Percentiles rank a stretch among this genome's conserved stretches.
These are phyloP conservation scores for Golubevia sp. DNA, from an alignment of 1,284 basidiomycete genomes.

Conservation along the genomic window DNA sequence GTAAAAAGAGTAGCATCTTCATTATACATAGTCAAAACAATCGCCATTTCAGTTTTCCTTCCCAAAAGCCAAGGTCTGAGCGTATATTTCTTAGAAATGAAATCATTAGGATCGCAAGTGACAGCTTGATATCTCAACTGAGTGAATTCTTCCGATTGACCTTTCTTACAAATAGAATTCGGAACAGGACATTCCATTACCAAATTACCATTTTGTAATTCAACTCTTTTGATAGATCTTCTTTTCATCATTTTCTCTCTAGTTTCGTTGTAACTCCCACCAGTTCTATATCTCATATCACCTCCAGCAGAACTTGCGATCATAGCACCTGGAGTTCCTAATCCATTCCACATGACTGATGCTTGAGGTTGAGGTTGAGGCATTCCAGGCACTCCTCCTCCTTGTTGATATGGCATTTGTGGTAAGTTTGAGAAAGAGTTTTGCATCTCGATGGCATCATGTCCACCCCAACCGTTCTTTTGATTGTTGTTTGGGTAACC, in stretches of 20 bases:
- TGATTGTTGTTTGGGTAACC: neutral
- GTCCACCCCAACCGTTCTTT: conserved; percentile 1
- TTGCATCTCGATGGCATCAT: conserved; percentile 11
- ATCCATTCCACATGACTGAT: neutral
- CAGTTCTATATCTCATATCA: no score
- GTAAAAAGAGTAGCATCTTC: conserved; percentile 12
- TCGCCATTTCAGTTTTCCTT: conserved; percentile 15
- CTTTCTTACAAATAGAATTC: conserved; percentile 9
- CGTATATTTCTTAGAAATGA: conserved; percentile 10
- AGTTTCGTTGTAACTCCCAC: conserved; percentile 4
- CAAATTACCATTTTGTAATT: conserved; percentile 16
- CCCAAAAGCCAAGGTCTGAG: conserved; percentile 11
- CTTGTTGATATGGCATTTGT: conserved; percentile 1
- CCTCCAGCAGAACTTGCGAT: conserved; percentile 1
- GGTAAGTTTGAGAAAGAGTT: neutral
- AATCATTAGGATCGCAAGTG: conserved; percentile 17
- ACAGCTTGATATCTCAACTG: conserved; percentile 16
- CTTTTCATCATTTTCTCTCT: conserved; percentile 11
- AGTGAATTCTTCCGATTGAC: conserved; percentile 19
- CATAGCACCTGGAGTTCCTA: conserved; percentile 14
- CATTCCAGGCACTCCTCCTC: neutral
- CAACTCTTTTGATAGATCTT: conserved; percentile 15
- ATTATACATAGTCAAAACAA: conserved; percentile 19
- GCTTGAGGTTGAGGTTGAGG: neutral
- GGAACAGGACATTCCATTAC: conserved; percentile 19